A percentile compares a stretch with the other conserved stretches of the same genome.
phyloP scores from a whole-genome alignment of 176 grass and related monocot genomes.

The Lolium rigidum region DNA sequence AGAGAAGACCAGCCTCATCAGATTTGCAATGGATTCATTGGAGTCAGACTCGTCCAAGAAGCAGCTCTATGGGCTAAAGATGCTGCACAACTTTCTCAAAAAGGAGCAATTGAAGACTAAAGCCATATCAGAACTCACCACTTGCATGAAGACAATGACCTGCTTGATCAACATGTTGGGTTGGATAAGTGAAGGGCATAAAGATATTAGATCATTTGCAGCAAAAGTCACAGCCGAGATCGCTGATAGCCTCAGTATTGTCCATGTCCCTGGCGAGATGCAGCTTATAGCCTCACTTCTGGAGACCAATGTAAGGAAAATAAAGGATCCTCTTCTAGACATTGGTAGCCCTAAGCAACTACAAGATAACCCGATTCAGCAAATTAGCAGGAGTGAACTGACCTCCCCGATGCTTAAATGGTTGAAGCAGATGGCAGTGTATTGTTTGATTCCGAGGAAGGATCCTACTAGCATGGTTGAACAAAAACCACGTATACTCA shows the following conservation, averaged over 20 bases:
- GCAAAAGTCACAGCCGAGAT: neutral
- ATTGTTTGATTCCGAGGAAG: no score
- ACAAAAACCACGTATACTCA: no score
- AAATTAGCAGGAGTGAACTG: no score
- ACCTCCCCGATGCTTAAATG: no score
- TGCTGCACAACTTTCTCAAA: neutral
- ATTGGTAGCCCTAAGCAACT: no score
- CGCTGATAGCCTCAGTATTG: neutral
- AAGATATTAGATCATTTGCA: neutral
- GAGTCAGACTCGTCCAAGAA: neutral
- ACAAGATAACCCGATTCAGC: no score
- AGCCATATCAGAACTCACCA: neutral
- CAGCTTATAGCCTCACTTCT: slow-evolving; percentile 19
- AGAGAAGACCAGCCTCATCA: no score
- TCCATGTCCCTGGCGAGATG: neutral
- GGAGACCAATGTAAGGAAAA: no score
- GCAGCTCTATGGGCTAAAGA: slow-evolving; percentile 16
- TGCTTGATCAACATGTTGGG: neutral
- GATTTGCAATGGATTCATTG: no score
- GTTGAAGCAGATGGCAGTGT: no score
- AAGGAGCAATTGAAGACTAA: neutral
- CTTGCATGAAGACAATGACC: neutral
- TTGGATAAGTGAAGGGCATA: neutral
- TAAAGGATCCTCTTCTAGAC: no score
- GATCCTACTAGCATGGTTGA: no score